phyloP scores from a whole-genome alignment of 139 green algal genomes.

The Coelastrella sp. region DNA sequence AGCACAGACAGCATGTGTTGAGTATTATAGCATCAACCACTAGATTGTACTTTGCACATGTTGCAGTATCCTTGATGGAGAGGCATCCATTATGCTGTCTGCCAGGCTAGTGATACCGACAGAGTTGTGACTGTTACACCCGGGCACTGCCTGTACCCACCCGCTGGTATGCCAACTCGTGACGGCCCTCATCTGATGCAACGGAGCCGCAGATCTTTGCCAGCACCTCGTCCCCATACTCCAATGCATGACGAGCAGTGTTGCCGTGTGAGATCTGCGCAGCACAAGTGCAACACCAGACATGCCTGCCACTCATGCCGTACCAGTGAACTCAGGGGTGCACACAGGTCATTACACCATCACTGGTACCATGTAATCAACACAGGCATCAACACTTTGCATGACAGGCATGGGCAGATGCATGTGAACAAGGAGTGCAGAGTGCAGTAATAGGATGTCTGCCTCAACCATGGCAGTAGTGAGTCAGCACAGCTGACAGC shows the following conservation, averaged over 20 bases:
- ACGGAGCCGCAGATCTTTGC: constrained; percentile 94
- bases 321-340: too few relatives aligned
- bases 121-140: background rate
- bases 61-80: too few relatives aligned
- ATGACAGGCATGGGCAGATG: too few relatives aligned
- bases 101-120: background rate
- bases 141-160: constrained; percentile 32
- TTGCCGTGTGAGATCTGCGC: constrained; percentile 92
- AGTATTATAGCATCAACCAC: background rate
- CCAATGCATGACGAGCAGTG: constrained; percentile 89
- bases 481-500: background rate
- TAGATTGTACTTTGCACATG: too few relatives aligned
- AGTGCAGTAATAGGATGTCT: background rate
- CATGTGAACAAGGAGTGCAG: too few relatives aligned
- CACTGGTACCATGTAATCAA: too few relatives aligned
- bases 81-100: too few relatives aligned
- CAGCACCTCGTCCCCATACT: constrained; percentile 90
- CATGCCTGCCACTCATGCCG: too few relatives aligned
- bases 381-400: too few relatives aligned
- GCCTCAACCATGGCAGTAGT: background rate
- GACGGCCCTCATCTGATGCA: constrained; percentile 94
- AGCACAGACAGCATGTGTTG: background rate
- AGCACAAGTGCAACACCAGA: constrained; percentile 1
- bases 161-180: constrained; percentile 95
- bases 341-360: too few relatives aligned